phyloP scores from a whole-genome alignment of 1,284 basidiomycete species.

The Apiotrichum akiyoshidainum region DNA sequence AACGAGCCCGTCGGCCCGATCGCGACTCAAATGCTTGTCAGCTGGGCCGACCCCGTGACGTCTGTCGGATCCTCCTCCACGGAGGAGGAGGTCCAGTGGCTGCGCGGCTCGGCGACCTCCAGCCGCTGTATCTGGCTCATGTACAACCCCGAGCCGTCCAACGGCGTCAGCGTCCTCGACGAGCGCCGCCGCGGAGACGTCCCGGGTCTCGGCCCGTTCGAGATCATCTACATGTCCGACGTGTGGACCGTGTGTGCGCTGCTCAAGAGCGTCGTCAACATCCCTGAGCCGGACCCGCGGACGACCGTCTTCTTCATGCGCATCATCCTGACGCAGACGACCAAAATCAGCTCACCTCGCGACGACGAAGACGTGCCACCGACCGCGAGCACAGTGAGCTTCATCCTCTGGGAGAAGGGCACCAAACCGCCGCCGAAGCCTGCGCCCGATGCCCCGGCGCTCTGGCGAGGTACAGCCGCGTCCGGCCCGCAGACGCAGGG shows the following conservation, averaged over 20 bases:
- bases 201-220: slow-evolving; percentile 29
- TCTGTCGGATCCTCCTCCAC: neutral
- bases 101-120: slow-evolving; percentile 20
- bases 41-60: slow-evolving; percentile 9
- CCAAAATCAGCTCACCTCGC: slow-evolving; percentile 32
- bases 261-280: slow-evolving; percentile 23
- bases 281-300: slow-evolving; percentile 23
- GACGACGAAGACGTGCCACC: slow-evolving; percentile 22
- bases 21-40: slow-evolving; percentile 9
- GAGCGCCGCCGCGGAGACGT: slow-evolving; percentile 23
- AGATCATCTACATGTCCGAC: slow-evolving; percentile 28
- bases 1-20: slow-evolving; percentile 10
- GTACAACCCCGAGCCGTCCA: slow-evolving; percentile 29
- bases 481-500: slow-evolving; percentile 18
- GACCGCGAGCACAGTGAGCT: slow-evolving; percentile 11
- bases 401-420: slow-evolving; percentile 18
- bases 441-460: slow-evolving; percentile 18
- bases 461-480: slow-evolving; percentile 27
- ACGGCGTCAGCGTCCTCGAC: slow-evolving; percentile 24
- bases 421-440: slow-evolving; percentile 22
- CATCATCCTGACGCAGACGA: slow-evolving; percentile 33
- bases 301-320: slow-evolving; percentile 38
- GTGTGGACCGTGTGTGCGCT: slow-evolving; percentile 40
- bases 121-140: slow-evolving; percentile 26
- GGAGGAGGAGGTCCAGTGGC: slow-evolving; percentile 23